Conservation (phyloP, 345 rosid species). For the Microthlaspi erraticum region DNA sequence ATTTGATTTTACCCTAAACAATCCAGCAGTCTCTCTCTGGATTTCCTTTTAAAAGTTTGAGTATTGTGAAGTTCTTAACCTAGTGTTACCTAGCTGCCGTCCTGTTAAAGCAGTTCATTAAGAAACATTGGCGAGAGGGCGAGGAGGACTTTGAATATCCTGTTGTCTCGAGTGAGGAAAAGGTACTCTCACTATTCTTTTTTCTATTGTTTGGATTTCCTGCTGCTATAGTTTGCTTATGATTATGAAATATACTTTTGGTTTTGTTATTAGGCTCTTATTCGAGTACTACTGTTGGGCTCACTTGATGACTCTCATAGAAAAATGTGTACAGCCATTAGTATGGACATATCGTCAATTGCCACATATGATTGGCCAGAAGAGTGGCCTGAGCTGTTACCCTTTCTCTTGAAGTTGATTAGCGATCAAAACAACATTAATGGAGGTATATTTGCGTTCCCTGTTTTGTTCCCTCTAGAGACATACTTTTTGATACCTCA, state of each 20-base stretch:
- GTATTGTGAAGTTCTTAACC: constrained; percentile 55
- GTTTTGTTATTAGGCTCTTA: constrained; percentile 64
- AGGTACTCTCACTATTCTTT: constrained; percentile 52
- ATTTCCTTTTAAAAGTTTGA: not conserved
- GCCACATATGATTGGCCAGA: constrained; percentile 95
- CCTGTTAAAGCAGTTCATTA: constrained; percentile 83
- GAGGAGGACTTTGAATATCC: constrained; percentile 84
- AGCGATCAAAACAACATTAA: constrained; percentile 62
- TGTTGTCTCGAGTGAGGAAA: constrained; percentile 67
- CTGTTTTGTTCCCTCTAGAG: not conserved
- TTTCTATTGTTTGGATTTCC: constrained; percentile 19
- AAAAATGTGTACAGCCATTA: constrained; percentile 83
- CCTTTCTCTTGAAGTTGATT: constrained; percentile 73
- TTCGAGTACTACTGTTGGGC: constrained; percentile 68
- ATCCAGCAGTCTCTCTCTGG: constrained; percentile 1
- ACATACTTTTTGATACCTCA: not conserved
- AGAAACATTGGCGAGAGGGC: constrained; percentile 89
- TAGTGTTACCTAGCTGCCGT: constrained; percentile 84
- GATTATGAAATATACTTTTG: constrained; percentile 14
- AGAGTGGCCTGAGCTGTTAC: constrained; percentile 85
- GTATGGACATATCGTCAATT: constrained; percentile 84
- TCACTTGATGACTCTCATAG: constrained; percentile 77
- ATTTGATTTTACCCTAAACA: not conserved
- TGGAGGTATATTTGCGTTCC: constrained; percentile 57
- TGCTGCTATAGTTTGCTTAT: not conserved